Conservation (phyloP, 129 eudicot species). For the Mikania micrantha region DNA sequence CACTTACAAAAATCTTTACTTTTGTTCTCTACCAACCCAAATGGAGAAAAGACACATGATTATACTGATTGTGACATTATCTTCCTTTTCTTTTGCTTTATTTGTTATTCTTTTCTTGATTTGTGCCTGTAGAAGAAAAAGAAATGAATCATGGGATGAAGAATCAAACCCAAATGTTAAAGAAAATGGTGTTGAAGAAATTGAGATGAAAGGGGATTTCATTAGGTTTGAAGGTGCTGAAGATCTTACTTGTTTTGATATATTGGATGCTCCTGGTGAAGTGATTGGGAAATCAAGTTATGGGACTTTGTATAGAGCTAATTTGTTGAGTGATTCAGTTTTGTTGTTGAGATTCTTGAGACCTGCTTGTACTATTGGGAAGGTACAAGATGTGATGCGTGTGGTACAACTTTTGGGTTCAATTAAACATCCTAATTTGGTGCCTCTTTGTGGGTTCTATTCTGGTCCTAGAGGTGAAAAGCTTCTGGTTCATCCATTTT, state of each 20-base stretch:
- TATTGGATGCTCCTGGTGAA: conserved; percentile 92
- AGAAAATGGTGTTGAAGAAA: conserved; percentile 42
- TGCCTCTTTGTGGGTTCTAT: conserved; percentile 80
- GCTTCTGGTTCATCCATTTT: conserved; percentile 87
- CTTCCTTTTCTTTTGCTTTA: conserved; percentile 26
- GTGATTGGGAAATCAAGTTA: conserved; percentile 84
- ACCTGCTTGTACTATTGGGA: conserved; percentile 68
- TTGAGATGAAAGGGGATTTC: conserved; percentile 50
- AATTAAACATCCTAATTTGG: conserved; percentile 79
- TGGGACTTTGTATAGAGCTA: conserved; percentile 81
- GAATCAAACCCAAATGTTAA: conserved; percentile 40
- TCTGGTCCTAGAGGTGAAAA: conserved; percentile 91
- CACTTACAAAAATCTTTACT: not conserved
- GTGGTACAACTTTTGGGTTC: conserved; percentile 60
- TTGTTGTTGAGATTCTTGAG: conserved; percentile 79
- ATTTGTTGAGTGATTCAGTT: conserved; percentile 43
- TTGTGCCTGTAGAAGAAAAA: conserved; percentile 32
- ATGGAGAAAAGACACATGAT: conserved; percentile 57
- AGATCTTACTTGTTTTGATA: conserved; percentile 64
- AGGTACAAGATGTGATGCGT: conserved; percentile 47
- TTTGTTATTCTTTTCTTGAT: conserved; percentile 31
- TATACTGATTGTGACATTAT: conserved; percentile 38
- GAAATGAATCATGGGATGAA: conserved; percentile 28
- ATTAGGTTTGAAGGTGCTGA: conserved; percentile 76
- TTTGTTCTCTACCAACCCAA: conserved; percentile 5